Base-by-base conservation (phyloP, 1,139 yeast genomes). In the Debaryomyces sp. region DNA sequence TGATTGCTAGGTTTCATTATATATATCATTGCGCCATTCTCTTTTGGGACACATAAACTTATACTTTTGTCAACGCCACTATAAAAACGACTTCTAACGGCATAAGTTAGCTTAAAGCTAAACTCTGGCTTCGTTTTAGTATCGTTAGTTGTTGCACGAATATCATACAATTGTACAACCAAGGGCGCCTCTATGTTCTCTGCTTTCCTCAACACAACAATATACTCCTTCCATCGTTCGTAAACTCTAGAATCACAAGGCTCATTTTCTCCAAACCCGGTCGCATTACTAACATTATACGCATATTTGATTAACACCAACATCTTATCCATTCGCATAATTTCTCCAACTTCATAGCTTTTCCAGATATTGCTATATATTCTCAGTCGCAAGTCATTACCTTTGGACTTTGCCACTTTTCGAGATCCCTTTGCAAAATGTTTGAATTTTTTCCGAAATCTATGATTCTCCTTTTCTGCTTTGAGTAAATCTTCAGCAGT, bases 191-290 rank as follows among this genome's bases (percentile, higher is more conserved):
- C 69, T 0, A 59, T 46, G 48, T 74, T 67, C 23, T 80, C 82
- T 0, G 87, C 80, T 38, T 81, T 80, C 49, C 94, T 69, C 0
- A 86, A 81, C 4, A 86, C 88, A 1, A 86, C 84, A 30, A 81
- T 67, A 59, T 82, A 87, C 61, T 90, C 96, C 50, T 78, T 80
- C 94, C 96, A 89, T 41, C 89, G 69, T 50, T 87, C 90, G n/a
- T 74, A 54, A 2, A 87, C 74, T 44, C 85, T 66, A 0, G 89
- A 71, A 47, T 80, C 82, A 35, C 76, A 70, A 1, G 78, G 69
- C 47, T 79, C 85, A 13, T 68, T 67, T 50, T 83, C 88, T 21
- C 57, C 61, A 30, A 65, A 61, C 2, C 48, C 42, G 3, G 51
- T 40, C 2, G 60, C 50, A 7, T 47, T 45, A 8, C 48, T 48